phyloP scores from a whole-genome alignment of 257 asterid genomes.

The Eucommia ulmoides region DNA sequence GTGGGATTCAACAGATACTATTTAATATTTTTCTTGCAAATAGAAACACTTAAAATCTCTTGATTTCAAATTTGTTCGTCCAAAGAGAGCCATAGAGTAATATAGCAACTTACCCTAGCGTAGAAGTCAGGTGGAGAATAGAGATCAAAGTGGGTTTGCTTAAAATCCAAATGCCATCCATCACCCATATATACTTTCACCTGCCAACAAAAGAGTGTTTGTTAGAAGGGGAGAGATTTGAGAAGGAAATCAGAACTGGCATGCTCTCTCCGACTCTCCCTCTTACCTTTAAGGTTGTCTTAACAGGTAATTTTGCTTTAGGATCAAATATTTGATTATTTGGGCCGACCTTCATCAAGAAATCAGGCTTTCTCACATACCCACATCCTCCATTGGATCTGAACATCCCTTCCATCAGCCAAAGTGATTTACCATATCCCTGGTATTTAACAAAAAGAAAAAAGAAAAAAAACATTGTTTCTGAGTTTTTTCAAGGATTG shows the following conservation, averaged over 20 bases:
- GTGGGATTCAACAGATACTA: too few relatives aligned
- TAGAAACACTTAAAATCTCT: too few relatives aligned
- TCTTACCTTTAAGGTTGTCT: conserved; percentile 13
- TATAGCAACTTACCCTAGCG: conserved; percentile 61
- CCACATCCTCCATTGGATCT: conserved; percentile 19
- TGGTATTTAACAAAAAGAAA: too few relatives aligned
- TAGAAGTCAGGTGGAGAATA: conserved; percentile 93
- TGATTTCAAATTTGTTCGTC: too few relatives aligned
- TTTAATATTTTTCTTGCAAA: too few relatives aligned
- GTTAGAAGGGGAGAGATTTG: conserved; percentile 6
- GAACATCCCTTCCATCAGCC: conserved; percentile 22
- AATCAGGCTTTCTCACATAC: conserved; percentile 17
- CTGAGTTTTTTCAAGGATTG: too few relatives aligned
- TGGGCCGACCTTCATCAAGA: conserved; percentile 4
- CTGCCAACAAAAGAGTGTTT: conserved; percentile 16
- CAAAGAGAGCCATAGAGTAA: too few relatives aligned
- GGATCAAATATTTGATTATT: conserved; percentile 9
- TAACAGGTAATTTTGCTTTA: conserved; percentile 5
- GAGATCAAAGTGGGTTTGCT: conserved; percentile 74
- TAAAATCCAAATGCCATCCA: conserved; percentile 90
- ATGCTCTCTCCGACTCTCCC: background rate
- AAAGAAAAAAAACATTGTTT: too few relatives aligned
- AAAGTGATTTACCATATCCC: conserved; percentile 12
- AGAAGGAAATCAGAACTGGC: conserved; percentile 3
- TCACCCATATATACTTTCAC: conserved; percentile 86